Evolutionary conservation across 257 asterid species (phyloP).

Genomic region (Lycium barbarum): DNA sequence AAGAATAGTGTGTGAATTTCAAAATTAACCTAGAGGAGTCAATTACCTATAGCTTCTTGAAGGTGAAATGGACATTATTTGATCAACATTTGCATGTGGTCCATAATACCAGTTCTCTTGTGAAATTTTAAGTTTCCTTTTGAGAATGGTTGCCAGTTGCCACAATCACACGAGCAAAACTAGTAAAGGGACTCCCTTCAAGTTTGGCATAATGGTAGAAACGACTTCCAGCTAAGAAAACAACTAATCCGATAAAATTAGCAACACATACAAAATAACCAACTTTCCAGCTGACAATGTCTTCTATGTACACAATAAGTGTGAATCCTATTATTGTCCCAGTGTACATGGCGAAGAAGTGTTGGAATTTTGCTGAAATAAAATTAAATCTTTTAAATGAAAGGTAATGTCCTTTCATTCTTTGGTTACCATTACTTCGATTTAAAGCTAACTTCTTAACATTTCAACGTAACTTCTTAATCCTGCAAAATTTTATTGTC

Average conservation of each 20-base stretch:
- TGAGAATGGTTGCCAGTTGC: constrained; percentile 52
- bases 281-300: constrained; percentile 38
- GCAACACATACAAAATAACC: constrained; percentile 29
- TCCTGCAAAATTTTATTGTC: no score
- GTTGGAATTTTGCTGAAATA: constrained; percentile 29
- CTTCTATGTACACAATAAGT: constrained; percentile 36
- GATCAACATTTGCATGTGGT: not conserved
- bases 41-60: not conserved
- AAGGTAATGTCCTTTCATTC: no score
- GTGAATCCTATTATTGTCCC: constrained; percentile 24
- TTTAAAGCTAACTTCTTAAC: no score
- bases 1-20: not conserved
- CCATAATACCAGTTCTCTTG: not conserved
- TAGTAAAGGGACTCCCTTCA: constrained; percentile 61
- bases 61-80: not conserved
- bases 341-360: constrained; percentile 27
- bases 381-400: no score
- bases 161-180: constrained; percentile 51
- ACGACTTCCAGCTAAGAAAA: constrained; percentile 34
- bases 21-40: not conserved
- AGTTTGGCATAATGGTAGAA: constrained; percentile 40
- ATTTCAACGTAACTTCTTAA: no score
- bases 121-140: constrained; percentile 37
- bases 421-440: constrained; percentile 32
- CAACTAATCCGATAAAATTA: constrained; percentile 26